Conservation (phyloP, 179 eudicot genomes). For the Actinidia chinensis region DNA sequence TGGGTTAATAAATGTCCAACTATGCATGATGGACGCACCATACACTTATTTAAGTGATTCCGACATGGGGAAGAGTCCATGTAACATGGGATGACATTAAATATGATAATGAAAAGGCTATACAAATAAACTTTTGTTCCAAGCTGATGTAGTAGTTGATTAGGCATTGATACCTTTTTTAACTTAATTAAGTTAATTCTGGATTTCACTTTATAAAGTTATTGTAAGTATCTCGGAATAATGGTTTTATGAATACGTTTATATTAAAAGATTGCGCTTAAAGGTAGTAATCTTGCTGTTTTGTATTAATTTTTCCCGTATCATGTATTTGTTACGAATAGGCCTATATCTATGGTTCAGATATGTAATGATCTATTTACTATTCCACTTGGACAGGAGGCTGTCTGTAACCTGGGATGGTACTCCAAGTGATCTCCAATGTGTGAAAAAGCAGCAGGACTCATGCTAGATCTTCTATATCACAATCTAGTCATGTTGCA, state of each 20-base stretch:
- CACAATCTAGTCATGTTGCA: conserved; percentile 70
- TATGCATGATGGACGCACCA: too few relatives aligned
- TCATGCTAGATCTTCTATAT: conserved; percentile 89
- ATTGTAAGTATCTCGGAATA: background rate
- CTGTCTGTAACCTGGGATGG: conserved; percentile 69
- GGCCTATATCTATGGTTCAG: conserved; percentile 10
- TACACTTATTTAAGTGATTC: too few relatives aligned
- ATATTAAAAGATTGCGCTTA: background rate
- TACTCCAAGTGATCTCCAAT: conserved; percentile 51
- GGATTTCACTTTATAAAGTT: background rate
- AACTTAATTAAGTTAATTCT: background rate
- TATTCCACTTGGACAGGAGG: conserved; percentile 51
- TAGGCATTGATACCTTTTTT: too few relatives aligned
- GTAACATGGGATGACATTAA: too few relatives aligned
- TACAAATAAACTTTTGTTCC: too few relatives aligned
- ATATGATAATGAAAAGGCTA: too few relatives aligned
- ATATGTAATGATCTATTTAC: conserved; percentile 3
- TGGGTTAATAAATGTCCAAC: too few relatives aligned
- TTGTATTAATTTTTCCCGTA: background rate
- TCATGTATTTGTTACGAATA: background rate
- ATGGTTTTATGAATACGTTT: conserved; percentile 2
- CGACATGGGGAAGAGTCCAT: too few relatives aligned
- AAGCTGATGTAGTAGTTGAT: too few relatives aligned
- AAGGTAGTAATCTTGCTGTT: background rate
- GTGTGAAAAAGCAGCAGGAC: conserved; percentile 63